These are phyloP conservation scores for Psilocybe sp. DNA, from an alignment of 768 basidiomycete species.

Conservation along the genomic window DNA sequence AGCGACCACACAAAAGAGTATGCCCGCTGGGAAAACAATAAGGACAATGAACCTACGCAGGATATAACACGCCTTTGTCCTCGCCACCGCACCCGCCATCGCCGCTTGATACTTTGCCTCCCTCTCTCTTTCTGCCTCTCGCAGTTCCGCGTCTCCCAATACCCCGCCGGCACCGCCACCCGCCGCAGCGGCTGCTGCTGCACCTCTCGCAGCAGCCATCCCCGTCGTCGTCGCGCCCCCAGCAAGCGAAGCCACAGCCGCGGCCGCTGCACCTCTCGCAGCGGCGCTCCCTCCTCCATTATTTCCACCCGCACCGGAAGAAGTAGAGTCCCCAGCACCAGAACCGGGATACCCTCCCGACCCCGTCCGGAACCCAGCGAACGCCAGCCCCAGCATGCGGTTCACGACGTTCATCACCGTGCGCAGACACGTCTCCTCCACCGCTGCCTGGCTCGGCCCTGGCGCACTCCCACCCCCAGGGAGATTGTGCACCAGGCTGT, in stretches of 20 bases:
- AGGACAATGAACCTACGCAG: conserved; percentile 27
- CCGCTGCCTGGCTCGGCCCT: conserved; percentile 1
- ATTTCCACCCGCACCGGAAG: too few relatives aligned
- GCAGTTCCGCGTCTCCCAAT: too few relatives aligned
- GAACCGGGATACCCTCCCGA: too few relatives aligned
- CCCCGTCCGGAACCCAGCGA: background rate
- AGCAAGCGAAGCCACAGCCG: background rate
- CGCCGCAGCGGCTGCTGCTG: background rate
- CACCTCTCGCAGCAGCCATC: background rate
- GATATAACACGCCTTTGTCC: conserved; percentile 72
- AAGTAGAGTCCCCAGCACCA: too few relatives aligned
- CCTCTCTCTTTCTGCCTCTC: too few relatives aligned
- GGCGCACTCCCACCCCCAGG: background rate
- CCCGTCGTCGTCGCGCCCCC: background rate
- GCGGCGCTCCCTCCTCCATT: too few relatives aligned
- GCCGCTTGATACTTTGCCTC: background rate
- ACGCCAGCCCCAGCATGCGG: conserved; percentile 43
- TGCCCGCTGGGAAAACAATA: background rate
- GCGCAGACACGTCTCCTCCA: conserved; percentile 47
- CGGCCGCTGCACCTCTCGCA: too few relatives aligned
- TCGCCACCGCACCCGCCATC: conserved; percentile 36
- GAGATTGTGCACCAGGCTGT: conserved; percentile 4
- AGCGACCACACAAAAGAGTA: too few relatives aligned
- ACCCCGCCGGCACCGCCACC: too few relatives aligned
- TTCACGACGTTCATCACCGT: conserved; percentile 73